Evolutionary conservation across 768 basidiomycete genomes (phyloP).

Genomic region (Podaxis sp.): DNA sequence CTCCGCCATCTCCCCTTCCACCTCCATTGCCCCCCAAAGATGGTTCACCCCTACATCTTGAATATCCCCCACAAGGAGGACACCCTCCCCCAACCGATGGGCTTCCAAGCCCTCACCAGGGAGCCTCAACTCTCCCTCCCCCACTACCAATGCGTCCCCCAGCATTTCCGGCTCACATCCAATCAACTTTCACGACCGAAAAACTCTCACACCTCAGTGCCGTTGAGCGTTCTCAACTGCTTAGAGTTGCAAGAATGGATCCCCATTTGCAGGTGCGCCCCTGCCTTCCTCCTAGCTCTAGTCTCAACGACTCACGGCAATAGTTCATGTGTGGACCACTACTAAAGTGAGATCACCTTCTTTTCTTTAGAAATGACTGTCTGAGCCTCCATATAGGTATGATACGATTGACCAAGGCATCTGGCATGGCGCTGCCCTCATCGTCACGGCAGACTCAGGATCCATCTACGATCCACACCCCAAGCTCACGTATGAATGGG

Average conservation of each 20-base stretch:
- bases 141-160: neutral
- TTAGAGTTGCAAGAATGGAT: constrained; percentile 62
- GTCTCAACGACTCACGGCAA: neutral
- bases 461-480: constrained; percentile 77
- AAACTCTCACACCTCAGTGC: constrained; percentile 50
- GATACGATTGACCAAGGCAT: constrained; percentile 80
- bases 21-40: constrained; percentile 50
- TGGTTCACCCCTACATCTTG: constrained; percentile 15
- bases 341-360: constrained; percentile 36
- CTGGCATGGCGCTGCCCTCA: constrained; percentile 85
- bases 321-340: constrained; percentile 91
- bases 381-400: constrained; percentile 42
- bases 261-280: constrained; percentile 65
- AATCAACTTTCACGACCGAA: constrained; percentile 28
- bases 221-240: constrained; percentile 58
- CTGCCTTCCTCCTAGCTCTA: neutral
- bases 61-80: neutral
- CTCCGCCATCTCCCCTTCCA: constrained; percentile 36
- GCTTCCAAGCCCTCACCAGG: neutral
- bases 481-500: constrained; percentile 67
- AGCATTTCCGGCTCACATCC: constrained; percentile 16
- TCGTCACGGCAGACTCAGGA: constrained; percentile 82
- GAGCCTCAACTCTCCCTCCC: neutral
- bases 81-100: neutral
- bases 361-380: neutral